Evolutionary conservation across 345 rosid species (phyloP), one percentile per base, ranked within the genome.

Genomic region (Viola odorata): DNA sequence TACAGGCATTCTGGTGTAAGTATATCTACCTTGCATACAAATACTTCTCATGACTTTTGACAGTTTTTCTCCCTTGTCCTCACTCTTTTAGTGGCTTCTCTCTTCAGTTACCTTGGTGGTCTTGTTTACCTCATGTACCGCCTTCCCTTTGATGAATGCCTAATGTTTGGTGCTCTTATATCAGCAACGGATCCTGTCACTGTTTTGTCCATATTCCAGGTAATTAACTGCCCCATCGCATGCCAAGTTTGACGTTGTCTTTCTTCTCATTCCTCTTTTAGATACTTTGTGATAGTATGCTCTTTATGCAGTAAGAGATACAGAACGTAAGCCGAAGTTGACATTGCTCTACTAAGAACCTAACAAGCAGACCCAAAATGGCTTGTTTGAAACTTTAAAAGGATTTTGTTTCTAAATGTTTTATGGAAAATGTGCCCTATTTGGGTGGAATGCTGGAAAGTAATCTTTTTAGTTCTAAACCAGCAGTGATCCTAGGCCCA

Each of bases 141-240:
- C 63, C 95, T 94, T 66, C 99, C 99, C 12, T 82, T 90, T 45
- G 85, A 88, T 61, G 99, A 94, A 76, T 94, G 99, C 65, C 81
- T 94, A 57, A 94, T 90, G 97, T 94, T 94, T 74, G 99, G 99
- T 63, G 90, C 99, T 64, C 92, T 94, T 55, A 94, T 94, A 78
- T 94, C 99, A 10, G 99, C 99, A 60, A 94, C 99, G 0, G 99
- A 94, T 77, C 99, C 99, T 73, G 99, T 94, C 66, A 94, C 99
- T 5, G 99, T 94, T 57, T 73, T 94, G 63, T 94, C 99, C 60
- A 90, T 90, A 77, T 94, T 94, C 71, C 99, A 94, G 99, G 99
- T 94, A 53, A 7, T 58, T 64, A 36, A 12, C 4, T 47, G 56
- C 36, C 37, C 50, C 11, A 47, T 6, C 50, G 3, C 5, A 4